phyloP scores from a whole-genome alignment of 345 rosid species.

The Clausena lansium region DNA sequence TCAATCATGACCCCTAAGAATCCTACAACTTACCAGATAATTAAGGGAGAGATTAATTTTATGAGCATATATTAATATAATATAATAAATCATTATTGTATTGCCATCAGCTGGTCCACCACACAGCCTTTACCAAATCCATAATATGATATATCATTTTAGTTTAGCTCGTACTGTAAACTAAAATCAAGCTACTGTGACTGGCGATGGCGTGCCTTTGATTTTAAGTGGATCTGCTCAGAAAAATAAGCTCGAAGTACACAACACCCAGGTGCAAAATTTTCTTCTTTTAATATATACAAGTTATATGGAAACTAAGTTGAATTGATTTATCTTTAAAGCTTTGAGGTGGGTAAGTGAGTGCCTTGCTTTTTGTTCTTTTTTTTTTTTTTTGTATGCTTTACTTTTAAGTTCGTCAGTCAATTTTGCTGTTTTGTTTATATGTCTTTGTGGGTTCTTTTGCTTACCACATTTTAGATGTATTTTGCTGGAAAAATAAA shows the following conservation, averaged over 20 bases:
- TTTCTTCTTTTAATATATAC: not conserved
- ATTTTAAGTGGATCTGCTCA: conserved; percentile 13
- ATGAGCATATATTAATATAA: not conserved
- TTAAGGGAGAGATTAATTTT: not conserved
- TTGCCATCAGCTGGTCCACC: not conserved
- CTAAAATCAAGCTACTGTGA: not conserved
- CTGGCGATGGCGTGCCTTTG: not conserved
- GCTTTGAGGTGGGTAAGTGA: not conserved
- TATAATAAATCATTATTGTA: not conserved
- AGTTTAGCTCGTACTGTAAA: not conserved
- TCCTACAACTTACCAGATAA: conserved; percentile 4
- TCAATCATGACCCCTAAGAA: not conserved
- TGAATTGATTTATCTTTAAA: not conserved
- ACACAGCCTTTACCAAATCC: conserved; percentile 13
- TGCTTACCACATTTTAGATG: not conserved
- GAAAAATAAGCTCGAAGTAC: not conserved
- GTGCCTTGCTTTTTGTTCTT: not conserved
- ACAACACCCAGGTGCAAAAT: not conserved
- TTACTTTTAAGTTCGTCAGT: not conserved
- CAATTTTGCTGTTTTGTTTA: not conserved
- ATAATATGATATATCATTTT: not conserved
- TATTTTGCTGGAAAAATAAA: not conserved
- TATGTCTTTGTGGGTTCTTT: not conserved
- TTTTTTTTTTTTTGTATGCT: not conserved
- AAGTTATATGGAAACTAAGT: not conserved